These are phyloP conservation scores for Camelina sativa DNA, from an alignment of 345 rosid genomes.

Conservation along the genomic window DNA sequence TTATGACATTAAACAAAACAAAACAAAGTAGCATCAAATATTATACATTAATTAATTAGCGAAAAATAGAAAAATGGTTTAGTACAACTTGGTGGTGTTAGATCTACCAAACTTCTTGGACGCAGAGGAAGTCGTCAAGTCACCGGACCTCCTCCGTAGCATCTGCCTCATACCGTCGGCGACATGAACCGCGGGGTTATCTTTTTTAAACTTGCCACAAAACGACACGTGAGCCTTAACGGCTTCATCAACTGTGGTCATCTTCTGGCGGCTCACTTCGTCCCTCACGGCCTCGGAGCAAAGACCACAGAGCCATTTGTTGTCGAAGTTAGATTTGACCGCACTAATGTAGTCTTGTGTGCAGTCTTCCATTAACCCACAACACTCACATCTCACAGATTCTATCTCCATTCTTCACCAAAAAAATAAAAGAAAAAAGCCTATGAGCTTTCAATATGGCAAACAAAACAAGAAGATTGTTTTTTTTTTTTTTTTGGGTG, in stretches of 20 bases:
- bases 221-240: slow-evolving; percentile 92
- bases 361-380: slow-evolving; percentile 91
- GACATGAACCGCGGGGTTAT: slow-evolving; percentile 86
- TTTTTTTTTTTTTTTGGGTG: slow-evolving; percentile 15
- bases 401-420: slow-evolving; percentile 75
- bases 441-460: slow-evolving; percentile 4
- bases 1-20: slow-evolving; percentile 28
- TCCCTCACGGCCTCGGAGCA: slow-evolving; percentile 95
- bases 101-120: slow-evolving; percentile 83
- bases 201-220: slow-evolving; percentile 85
- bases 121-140: slow-evolving; percentile 59
- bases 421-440: neutral
- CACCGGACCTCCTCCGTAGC: slow-evolving; percentile 84
- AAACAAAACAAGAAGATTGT: neutral
- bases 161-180: slow-evolving; percentile 98
- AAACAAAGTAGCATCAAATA: slow-evolving; percentile 26
- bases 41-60: slow-evolving; percentile 36
- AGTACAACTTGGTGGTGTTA: slow-evolving; percentile 58
- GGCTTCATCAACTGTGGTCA: slow-evolving; percentile 70
- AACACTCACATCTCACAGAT: slow-evolving; percentile 85
- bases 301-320: slow-evolving; percentile 96
- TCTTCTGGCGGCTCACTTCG: slow-evolving; percentile 62
- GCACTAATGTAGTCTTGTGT: slow-evolving; percentile 77
- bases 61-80: neutral
- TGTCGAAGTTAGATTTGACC: slow-evolving; percentile 82